phyloP scores from a whole-genome alignment of 345 rosid species.

The Salix exigua region DNA sequence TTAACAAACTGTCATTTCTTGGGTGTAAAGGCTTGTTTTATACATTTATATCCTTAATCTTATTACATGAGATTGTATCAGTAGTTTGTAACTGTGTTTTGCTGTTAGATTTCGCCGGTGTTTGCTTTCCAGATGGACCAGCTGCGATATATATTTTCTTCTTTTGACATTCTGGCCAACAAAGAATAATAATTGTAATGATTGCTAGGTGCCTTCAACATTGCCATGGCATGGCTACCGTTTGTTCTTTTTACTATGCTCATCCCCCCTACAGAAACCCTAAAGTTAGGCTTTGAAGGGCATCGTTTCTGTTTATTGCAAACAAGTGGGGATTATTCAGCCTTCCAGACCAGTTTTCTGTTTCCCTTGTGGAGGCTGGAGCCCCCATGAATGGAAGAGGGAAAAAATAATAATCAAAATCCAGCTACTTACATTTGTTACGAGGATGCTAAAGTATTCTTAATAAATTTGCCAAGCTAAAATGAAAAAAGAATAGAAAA shows the following conservation, averaged over 20 bases:
- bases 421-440: not conserved
- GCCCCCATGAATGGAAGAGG: not conserved
- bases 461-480: not conserved
- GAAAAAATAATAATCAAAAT: not conserved
- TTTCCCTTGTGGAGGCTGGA: not conserved
- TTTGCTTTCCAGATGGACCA: slow-evolving; percentile 43
- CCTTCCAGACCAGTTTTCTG: not conserved
- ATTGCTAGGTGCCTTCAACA: slow-evolving; percentile 25
- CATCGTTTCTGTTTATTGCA: not conserved
- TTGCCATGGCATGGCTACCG: slow-evolving; percentile 17
- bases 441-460: not conserved
- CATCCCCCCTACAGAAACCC: not conserved
- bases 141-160: not conserved
- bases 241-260: slow-evolving; percentile 8
- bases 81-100: not conserved
- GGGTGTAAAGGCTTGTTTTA: slow-evolving; percentile 27
- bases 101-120: slow-evolving; percentile 16
- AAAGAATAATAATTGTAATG: slow-evolving; percentile 28
- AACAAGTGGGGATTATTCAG: not conserved
- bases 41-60: not conserved
- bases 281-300: not conserved
- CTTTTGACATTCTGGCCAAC: slow-evolving; percentile 27
- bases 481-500: not conserved
- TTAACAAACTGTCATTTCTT: slow-evolving; percentile 34
- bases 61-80: not conserved